Conservation (phyloP, 257 asterid species). For the Solanum clarkiae region DNA sequence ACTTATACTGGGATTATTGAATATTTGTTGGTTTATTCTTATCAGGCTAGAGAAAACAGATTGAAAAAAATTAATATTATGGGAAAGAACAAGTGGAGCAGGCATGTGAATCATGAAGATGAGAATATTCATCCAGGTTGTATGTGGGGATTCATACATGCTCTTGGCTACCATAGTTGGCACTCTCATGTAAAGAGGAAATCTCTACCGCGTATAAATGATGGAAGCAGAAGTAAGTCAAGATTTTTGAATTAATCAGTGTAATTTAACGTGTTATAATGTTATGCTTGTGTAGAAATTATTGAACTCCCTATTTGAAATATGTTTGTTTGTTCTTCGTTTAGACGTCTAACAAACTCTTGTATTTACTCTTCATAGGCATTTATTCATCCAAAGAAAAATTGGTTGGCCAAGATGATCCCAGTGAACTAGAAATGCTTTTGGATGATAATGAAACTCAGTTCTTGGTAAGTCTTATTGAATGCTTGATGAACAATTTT, state of each 20-base stretch:
- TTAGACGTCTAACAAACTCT: neutral
- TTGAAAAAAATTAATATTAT: neutral
- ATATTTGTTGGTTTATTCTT: neutral
- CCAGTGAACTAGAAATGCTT: constrained; percentile 24
- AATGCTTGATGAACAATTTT: neutral
- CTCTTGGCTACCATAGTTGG: constrained; percentile 47
- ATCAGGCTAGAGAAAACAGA: neutral
- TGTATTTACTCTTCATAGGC: constrained; percentile 6
- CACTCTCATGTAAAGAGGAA: constrained; percentile 27
- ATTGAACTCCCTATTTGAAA: neutral
- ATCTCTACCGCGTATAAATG: constrained; percentile 17
- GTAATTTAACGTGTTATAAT: neutral
- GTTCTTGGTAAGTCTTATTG: constrained; percentile 22
- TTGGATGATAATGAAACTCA: constrained; percentile 23
- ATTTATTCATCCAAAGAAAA: constrained; percentile 9
- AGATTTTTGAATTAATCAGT: neutral
- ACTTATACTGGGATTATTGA: neutral
- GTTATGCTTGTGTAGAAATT: no score
- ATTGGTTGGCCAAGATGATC: constrained; percentile 13
- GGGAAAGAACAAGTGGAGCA: constrained; percentile 37
- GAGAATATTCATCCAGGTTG: constrained; percentile 34
- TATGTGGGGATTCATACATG: constrained; percentile 53
- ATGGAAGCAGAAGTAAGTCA: constrained; percentile 17
- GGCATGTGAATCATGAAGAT: constrained; percentile 14
- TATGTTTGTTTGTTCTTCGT: neutral